Evolutionary conservation across 2,329 filamentous ascomycete genomes (phyloP).

Genomic region (Juglanconis juglandina): DNA sequence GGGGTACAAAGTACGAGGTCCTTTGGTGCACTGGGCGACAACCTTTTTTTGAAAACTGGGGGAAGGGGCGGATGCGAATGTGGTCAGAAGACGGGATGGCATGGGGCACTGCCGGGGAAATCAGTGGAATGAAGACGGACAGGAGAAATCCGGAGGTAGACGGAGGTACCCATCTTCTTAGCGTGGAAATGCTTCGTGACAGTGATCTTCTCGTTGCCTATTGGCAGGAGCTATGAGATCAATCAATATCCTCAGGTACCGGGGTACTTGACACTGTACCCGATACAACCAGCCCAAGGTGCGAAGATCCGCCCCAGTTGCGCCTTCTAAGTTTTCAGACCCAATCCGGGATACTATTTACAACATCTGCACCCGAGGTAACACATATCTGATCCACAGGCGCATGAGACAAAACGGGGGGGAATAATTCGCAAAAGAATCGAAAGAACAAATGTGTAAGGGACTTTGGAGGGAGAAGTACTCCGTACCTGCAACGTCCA

Average conservation of each 20-base stretch:
- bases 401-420: too few species aligned
- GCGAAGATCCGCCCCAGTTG: too few species aligned
- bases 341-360: too few species aligned
- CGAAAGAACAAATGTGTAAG: too few species aligned
- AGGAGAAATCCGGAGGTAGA: not conserved
- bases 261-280: not conserved
- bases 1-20: not conserved
- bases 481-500: not conserved
- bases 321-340: too few species aligned
- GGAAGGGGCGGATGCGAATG: constrained; percentile 12
- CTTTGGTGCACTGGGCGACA: constrained; percentile 11
- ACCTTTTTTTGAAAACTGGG: constrained; percentile 7
- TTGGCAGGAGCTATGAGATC: not conserved
- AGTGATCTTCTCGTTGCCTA: not conserved
- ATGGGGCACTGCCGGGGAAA: not conserved
- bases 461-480: not conserved
- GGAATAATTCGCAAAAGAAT: too few species aligned
- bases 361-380: too few species aligned
- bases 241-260: not conserved
- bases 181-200: too few species aligned
- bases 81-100: constrained; percentile 14
- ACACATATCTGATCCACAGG: too few species aligned
- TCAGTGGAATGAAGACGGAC: not conserved
- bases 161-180: too few species aligned
- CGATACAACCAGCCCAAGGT: too few species aligned